Percentiles rank a stretch among this genome's conserved stretches.
Evolutionary conservation across 2,329 filamentous ascomycete species (phyloP).

Genomic region (Fusarium chaquense): DNA sequence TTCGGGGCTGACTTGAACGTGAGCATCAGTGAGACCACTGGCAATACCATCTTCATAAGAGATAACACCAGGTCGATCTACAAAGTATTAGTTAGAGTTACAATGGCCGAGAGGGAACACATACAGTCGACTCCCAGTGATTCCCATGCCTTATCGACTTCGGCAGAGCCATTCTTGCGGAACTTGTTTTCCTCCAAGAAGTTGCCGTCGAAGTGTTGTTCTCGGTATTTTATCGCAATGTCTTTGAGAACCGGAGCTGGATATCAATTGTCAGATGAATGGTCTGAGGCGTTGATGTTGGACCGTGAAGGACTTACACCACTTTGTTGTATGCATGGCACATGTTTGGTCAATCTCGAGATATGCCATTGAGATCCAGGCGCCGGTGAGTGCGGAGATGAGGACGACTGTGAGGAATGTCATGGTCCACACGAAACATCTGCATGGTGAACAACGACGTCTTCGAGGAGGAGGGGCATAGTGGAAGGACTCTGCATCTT

Average conservation of each 20-base stretch:
- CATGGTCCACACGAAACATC: conserved; percentile 26
- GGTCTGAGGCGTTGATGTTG: fast-evolving
- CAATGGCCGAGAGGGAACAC: conserved; percentile 8
- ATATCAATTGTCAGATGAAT: conserved; percentile 1
- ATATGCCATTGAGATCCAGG: conserved; percentile 40
- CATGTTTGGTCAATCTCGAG: conserved; percentile 43
- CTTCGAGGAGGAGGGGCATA: conserved; percentile 27
- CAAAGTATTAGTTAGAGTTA: neutral
- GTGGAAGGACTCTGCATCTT: conserved; percentile 35
- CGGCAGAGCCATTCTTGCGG: conserved; percentile 61
- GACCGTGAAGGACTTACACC: conserved; percentile 50
- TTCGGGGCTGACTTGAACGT: conserved; percentile 66
- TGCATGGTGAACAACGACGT: conserved; percentile 30
- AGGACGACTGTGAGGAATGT: conserved; percentile 19
- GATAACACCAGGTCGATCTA: conserved; percentile 62
- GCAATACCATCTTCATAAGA: conserved; percentile 60
- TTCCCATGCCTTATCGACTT: conserved; percentile 70
- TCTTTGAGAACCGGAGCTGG: conserved; percentile 53
- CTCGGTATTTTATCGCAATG: conserved; percentile 50
- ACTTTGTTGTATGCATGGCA: conserved; percentile 52
- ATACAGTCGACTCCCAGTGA: conserved; percentile 59
- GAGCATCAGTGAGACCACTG: conserved; percentile 64
- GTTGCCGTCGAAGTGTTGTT: conserved; percentile 65
- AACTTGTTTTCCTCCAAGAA: conserved; percentile 67
- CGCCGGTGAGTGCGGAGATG: conserved; percentile 35